A percentile compares a stretch with the other conserved stretches of the same genome.
Evolutionary conservation across 495 filamentous ascomycete species (phyloP).

Genomic region (Talaromyces trachyspermus): DNA sequence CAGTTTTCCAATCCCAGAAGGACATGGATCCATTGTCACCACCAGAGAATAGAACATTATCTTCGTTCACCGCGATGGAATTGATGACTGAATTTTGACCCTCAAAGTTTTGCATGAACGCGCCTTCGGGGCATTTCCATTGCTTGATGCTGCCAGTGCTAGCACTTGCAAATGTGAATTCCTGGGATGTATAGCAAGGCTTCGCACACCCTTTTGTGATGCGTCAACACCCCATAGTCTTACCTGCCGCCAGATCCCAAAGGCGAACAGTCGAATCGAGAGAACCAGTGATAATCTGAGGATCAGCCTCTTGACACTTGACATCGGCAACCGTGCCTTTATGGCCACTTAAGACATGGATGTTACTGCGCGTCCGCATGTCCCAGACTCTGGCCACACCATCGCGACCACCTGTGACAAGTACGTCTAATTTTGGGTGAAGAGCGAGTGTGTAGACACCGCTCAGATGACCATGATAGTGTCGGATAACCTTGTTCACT

Average conservation of each 20-base stretch:
- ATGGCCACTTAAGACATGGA: conserved; percentile 89
- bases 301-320: conserved; percentile 92
- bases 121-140: conserved; percentile 97
- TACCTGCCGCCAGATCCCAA: conserved; percentile 95
- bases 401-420: conserved; percentile 92
- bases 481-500: conserved; percentile 95
- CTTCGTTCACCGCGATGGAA: conserved; percentile 84
- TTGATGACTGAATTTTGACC: conserved; percentile 97
- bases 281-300: conserved; percentile 86
- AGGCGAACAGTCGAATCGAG: conserved; percentile 88
- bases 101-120: conserved; percentile 99
- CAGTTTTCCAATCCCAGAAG: conserved; percentile 99
- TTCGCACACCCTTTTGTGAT: conserved; percentile 97
- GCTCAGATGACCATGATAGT: conserved; percentile 96
- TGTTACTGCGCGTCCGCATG: conserved; percentile 91
- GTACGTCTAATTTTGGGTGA: conserved; percentile 88
- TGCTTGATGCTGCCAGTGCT: conserved; percentile 95
- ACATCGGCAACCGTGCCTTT: conserved; percentile 81
- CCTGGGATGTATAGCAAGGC: conserved; percentile 79
- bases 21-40: conserved; percentile 94
- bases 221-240: conserved; percentile 94
- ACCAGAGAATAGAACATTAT: conserved; percentile 91
- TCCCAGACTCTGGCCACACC: conserved; percentile 96
- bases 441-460: conserved; percentile 89
- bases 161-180: conserved; percentile 94